Conservation (phyloP, 495 filamentous ascomycete species). For the Hypomontagnella monticulosa region DNA sequence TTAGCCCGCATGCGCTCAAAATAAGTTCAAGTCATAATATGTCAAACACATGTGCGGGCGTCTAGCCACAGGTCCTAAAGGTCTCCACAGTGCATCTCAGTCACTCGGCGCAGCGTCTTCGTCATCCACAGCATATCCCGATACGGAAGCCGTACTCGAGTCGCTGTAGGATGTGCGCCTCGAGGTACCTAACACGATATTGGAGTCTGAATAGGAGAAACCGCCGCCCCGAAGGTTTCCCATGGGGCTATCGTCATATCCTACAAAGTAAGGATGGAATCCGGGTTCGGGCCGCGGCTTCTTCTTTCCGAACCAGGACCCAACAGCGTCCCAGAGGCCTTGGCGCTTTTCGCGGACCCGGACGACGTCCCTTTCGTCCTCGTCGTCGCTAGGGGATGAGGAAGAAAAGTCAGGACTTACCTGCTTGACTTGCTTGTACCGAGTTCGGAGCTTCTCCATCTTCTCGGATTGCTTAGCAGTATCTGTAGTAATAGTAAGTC, state of each 20-base stretch:
- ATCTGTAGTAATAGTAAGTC: slow-evolving; percentile 45
- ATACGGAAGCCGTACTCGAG: not conserved
- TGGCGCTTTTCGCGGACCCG: slow-evolving; percentile 29
- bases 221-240: not conserved
- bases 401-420: slow-evolving; percentile 50
- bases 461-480: slow-evolving; percentile 54
- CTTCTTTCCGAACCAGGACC: slow-evolving; percentile 24
- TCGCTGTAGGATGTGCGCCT: not conserved
- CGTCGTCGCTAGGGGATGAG: slow-evolving; percentile 13
- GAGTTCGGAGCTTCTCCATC: slow-evolving; percentile 59
- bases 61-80: not conserved
- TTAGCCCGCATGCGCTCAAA: slow-evolving; percentile 19
- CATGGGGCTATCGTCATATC: slow-evolving; percentile 16
- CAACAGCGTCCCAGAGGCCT: slow-evolving; percentile 34
- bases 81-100: slow-evolving; percentile 2
- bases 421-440: slow-evolving; percentile 59
- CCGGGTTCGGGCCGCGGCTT: slow-evolving; percentile 15
- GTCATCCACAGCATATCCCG: not conserved
- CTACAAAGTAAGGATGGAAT: slow-evolving; percentile 25
- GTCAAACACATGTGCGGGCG: not conserved
- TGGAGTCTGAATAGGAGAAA: not conserved
- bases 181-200: slow-evolving; percentile 5
- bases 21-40: not conserved
- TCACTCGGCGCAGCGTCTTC: slow-evolving; percentile 15
- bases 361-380: slow-evolving; percentile 29